phyloP scores from a whole-genome alignment of 768 basidiomycete genomes.

The Pisolithus orientalis region DNA sequence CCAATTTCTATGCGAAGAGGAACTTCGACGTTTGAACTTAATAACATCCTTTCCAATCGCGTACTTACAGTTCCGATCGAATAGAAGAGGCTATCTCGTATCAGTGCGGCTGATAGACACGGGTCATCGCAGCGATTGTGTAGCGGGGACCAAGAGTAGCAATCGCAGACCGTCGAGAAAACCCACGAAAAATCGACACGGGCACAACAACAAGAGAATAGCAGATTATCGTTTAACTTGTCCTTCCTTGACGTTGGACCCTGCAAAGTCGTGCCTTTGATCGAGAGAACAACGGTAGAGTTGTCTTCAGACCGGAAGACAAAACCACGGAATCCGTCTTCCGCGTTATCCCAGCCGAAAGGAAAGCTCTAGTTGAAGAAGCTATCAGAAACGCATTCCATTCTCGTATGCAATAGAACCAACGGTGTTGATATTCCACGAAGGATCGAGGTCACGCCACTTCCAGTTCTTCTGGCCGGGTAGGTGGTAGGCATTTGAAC shows the following conservation, averaged over 20 bases:
- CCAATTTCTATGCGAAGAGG: constrained; percentile 35
- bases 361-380: constrained; percentile 56
- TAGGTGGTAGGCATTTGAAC: constrained; percentile 81
- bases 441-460: constrained; percentile 76
- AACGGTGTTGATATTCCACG: constrained; percentile 58
- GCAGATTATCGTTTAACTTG: constrained; percentile 86
- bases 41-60: not conserved
- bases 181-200: constrained; percentile 83
- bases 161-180: constrained; percentile 82
- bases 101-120: constrained; percentile 78
- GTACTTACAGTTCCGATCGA: constrained; percentile 72
- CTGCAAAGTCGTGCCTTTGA: constrained; percentile 84
- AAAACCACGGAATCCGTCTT: constrained; percentile 84
- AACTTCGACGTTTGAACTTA: constrained; percentile 6
- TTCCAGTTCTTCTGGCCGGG: constrained; percentile 73
- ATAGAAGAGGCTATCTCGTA: constrained; percentile 91
- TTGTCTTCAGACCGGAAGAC: constrained; percentile 79
- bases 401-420: constrained; percentile 10
- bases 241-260: constrained; percentile 88
- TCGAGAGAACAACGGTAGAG: constrained; percentile 76
- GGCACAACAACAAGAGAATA: constrained; percentile 94
- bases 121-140: constrained; percentile 69
- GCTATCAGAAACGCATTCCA: constrained; percentile 4
- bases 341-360: constrained; percentile 63
- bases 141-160: constrained; percentile 48